A percentile compares a stretch with the other conserved stretches of the same genome.
Conservation (phyloP, 805 yeast species). For the Candida cerambycidarum region DNA sequence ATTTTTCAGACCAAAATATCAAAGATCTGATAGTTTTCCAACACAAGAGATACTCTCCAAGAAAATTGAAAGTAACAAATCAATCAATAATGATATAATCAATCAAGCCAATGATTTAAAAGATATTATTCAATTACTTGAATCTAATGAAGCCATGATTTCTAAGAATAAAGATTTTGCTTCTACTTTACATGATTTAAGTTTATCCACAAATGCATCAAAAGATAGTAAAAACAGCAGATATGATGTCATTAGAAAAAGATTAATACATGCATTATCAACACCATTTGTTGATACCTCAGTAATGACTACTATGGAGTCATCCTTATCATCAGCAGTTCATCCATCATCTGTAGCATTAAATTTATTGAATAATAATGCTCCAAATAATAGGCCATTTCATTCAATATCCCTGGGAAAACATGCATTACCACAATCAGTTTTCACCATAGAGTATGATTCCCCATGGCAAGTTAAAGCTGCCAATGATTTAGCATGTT, state of each 20-base stretch:
- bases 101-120: constrained; percentile 38
- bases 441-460: constrained; percentile 71
- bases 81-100: constrained; percentile 8
- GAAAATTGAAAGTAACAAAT: neutral
- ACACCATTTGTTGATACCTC: constrained; percentile 59
- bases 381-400: constrained; percentile 42
- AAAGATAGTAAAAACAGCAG: constrained; percentile 26
- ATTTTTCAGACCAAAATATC: constrained; percentile 37
- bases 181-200: constrained; percentile 55
- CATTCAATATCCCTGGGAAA: constrained; percentile 70
- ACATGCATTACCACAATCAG: constrained; percentile 75
- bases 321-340: constrained; percentile 17
- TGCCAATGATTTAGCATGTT: constrained; percentile 86
- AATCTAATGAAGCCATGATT: constrained; percentile 30
- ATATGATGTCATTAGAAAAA: constrained; percentile 42
- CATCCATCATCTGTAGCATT: constrained; percentile 35
- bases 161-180: constrained; percentile 43
- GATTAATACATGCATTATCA: constrained; percentile 61
- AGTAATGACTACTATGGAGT: constrained; percentile 27
- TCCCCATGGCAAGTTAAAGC: constrained; percentile 81
- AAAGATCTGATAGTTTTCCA: constrained; percentile 40
- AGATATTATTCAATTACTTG: constrained; percentile 50
- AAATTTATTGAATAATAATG: constrained; percentile 20
- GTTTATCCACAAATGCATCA: constrained; percentile 32
- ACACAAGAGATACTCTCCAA: constrained; percentile 18